Evolutionary conservation across 495 filamentous ascomycete genomes (phyloP).

Genomic region (Penicillium chermesinum): DNA sequence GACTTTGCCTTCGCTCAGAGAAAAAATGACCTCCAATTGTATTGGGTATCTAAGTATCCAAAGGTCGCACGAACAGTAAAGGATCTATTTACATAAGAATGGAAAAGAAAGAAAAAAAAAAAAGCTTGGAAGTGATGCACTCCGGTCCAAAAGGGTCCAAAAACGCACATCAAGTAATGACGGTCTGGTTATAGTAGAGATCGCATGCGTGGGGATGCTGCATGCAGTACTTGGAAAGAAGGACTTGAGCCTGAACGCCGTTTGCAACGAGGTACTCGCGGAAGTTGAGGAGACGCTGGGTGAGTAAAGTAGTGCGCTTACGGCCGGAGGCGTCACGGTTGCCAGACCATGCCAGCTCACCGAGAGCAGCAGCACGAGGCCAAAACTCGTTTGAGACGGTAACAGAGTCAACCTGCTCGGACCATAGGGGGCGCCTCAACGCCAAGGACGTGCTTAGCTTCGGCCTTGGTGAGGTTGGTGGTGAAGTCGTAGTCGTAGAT

Average conservation of each 20-base stretch:
- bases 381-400: slow-evolving; percentile 46
- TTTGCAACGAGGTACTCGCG: slow-evolving; percentile 53
- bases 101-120: neutral
- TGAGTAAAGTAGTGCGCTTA: slow-evolving; percentile 48
- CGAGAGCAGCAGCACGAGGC: slow-evolving; percentile 52
- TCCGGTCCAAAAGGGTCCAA: neutral
- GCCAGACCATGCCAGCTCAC: slow-evolving; percentile 51
- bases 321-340: slow-evolving; percentile 43
- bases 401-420: slow-evolving; percentile 51
- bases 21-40: slow-evolving; percentile 1
- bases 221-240: slow-evolving; percentile 52
- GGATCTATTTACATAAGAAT: slow-evolving; percentile 1
- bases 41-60: slow-evolving; percentile 12
- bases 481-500: slow-evolving; percentile 59
- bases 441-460: slow-evolving; percentile 45
- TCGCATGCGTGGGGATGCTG: slow-evolving; percentile 54
- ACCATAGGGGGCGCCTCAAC: slow-evolving; percentile 50
- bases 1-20: too few species aligned
- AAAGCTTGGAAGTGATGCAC: neutral
- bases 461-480: slow-evolving; percentile 37
- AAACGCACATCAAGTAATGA: slow-evolving; percentile 15
- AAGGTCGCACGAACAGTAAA: neutral
- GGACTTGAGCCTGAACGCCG: slow-evolving; percentile 42
- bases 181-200: slow-evolving; percentile 46
- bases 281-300: slow-evolving; percentile 54